These are phyloP conservation scores for Botrytis byssoidea DNA, from an alignment of 2,329 filamentous ascomycete genomes.

Conservation along the genomic window DNA sequence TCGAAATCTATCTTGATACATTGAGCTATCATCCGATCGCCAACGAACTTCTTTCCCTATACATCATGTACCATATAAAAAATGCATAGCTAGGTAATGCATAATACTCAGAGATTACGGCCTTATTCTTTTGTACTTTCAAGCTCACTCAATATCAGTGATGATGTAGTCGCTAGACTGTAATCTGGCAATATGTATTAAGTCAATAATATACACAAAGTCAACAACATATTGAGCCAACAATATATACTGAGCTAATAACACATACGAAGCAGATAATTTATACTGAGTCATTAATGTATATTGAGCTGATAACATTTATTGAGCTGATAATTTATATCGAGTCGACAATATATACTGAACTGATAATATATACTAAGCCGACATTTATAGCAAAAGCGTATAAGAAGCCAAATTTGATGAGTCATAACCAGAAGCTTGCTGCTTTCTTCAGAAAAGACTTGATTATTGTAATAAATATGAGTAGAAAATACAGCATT, in stretches of 20 bases:
- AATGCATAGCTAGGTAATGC: not conserved
- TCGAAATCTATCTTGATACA: not conserved
- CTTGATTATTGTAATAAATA: too few relatives aligned
- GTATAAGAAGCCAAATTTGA: not conserved
- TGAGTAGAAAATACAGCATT: too few relatives aligned
- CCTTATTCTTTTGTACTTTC: not conserved
- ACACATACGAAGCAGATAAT: too few relatives aligned
- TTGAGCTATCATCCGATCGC: not conserved
- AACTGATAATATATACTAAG: not conserved
- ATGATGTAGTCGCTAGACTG: not conserved
- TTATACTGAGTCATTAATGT: not conserved
- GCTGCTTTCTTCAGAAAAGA: not conserved
- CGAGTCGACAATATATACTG: too few relatives aligned
- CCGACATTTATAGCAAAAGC: not conserved
- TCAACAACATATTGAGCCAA: too few relatives aligned
- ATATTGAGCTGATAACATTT: too few relatives aligned
- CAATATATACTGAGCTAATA: too few relatives aligned
- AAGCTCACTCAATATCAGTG: not conserved
- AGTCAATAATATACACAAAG: not conserved
- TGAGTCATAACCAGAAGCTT: rapidly evolving
- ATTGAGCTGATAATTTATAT: too few relatives aligned
- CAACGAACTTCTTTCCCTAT: rapidly evolving
- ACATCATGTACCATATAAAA: not conserved
- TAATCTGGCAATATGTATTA: not conserved
- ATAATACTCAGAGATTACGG: not conserved